A percentile compares a stretch with the other conserved stretches of the same genome.
These are phyloP conservation scores for Trypanosoma mega DNA, from an alignment of 208 protist species.

Conservation along the genomic window DNA sequence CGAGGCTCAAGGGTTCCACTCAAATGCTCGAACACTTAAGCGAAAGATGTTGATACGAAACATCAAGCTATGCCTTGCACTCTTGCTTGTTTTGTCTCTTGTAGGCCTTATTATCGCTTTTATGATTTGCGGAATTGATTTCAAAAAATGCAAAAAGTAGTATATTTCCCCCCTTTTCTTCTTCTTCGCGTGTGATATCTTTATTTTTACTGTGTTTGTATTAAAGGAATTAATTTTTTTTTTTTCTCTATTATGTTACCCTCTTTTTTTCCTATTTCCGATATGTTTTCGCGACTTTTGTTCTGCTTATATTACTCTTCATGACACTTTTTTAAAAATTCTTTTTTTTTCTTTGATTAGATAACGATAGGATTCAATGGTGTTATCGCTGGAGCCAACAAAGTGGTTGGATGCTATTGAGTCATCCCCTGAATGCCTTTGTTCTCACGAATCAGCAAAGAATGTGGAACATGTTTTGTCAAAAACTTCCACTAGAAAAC, in stretches of 20 bases:
- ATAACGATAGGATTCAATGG: constrained; percentile 9
- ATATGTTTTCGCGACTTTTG: not conserved
- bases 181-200: not conserved
- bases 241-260: constrained; percentile 17
- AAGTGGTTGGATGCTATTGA: constrained; percentile 73
- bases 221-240: constrained; percentile 8
- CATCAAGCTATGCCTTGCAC: constrained; percentile 58
- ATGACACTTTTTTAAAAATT: not conserved
- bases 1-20: constrained; percentile 68
- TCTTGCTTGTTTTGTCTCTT: constrained; percentile 48
- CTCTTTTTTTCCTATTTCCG: not conserved
- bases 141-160: constrained; percentile 62
- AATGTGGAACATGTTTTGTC: constrained; percentile 80
- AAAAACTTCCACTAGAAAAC: constrained; percentile 47
- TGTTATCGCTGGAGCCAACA: constrained; percentile 51
- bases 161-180: constrained; percentile 1
- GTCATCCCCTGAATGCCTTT: constrained; percentile 47
- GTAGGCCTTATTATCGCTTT: constrained; percentile 65
- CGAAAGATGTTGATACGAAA: constrained; percentile 59
- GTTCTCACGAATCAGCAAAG: constrained; percentile 48
- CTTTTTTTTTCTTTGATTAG: constrained; percentile 1
- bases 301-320: not conserved
- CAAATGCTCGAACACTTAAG: constrained; percentile 49
- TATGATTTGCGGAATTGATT: constrained; percentile 62
- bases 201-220: constrained; percentile 8